Base-by-base conservation (phyloP, 2,329 filamentous ascomycete species). In the Fusarium gaditjirri region DNA sequence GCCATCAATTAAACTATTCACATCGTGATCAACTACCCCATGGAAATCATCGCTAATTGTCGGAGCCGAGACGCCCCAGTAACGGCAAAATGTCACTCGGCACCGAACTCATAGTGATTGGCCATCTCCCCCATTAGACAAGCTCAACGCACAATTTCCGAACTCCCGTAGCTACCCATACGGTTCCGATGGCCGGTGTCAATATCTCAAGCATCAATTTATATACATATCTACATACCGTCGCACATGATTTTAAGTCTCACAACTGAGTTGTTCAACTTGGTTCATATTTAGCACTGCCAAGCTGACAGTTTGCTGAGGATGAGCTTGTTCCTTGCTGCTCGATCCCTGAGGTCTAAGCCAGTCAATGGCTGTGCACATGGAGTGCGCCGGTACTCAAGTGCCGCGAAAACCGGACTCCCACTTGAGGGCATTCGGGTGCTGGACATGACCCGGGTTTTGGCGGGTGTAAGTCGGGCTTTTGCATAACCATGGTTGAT, bases 371-470 rank as follows among this genome's bases (percentile, higher is more conserved):
- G 68, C 58, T 76, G 56, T 65, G 56, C 66, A n/a, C 50, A 55
- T 44, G 70, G 65, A 43, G 62, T 76, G 25, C 77, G 79, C 67
- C 68, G 76, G 55, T 80, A 78, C 60, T 82, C 80, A 41, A 78
- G 74, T 54, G 74, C 76, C 16, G 69, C 72, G 41, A 65, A 70
- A 54, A 73, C 76, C 17, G 70, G 80, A 43, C 81, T 90, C 36
- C 95, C 96, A 27, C 86, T 99, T 75, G 90, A 94, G 39, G 96
- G 96, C 2, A 92, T 96, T 75, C 91, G 93, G 61, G 95, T 98
- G 19, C 87, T 99, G 70, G 96, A 99, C 81, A 97, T 99, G 94
- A 98, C 95, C 7, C 89, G 96, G 83, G 96, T 99, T 4, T 84
- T 99, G 72, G 96, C 96, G 71, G 96, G 96, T 63, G 95, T 98